Conservation (phyloP, 2,329 filamentous ascomycete species). For the Onygenales sp. region DNA sequence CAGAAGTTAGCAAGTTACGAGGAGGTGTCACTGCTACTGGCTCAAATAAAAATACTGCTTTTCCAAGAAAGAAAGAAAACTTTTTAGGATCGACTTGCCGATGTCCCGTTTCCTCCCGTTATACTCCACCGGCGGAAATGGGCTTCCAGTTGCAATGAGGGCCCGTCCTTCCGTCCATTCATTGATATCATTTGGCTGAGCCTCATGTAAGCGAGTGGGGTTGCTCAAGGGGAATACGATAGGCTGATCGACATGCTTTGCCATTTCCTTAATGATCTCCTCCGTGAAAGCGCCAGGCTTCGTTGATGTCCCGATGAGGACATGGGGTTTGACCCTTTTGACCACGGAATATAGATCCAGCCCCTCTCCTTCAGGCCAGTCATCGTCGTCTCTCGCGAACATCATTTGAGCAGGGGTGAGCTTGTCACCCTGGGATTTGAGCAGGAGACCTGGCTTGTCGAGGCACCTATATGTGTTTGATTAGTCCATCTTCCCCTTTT, state of each 20-base stretch:
- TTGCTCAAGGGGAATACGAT: conserved; percentile 76
- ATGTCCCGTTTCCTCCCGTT: conserved; percentile 47
- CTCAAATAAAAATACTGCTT: background rate
- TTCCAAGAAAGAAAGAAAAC: background rate
- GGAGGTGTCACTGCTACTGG: too few relatives aligned
- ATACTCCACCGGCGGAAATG: conserved; percentile 64
- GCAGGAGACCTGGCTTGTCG: conserved; percentile 70
- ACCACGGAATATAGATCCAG: conserved; percentile 58
- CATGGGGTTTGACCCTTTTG: conserved; percentile 63
- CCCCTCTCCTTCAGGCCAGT: conserved; percentile 50
- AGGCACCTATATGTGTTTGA: conserved; percentile 50
- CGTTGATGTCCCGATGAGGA: conserved; percentile 77
- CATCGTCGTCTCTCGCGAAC: conserved; percentile 55
- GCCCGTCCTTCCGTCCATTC: conserved; percentile 70
- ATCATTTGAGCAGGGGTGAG: conserved; percentile 57
- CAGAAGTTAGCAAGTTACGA: background rate
- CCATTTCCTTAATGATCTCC: conserved; percentile 66
- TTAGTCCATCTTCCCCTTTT: background rate
- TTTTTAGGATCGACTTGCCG: conserved; percentile 25
- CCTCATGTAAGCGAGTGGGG: conserved; percentile 75
- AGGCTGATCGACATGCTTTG: conserved; percentile 60
- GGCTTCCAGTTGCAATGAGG: conserved; percentile 73
- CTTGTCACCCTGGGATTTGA: conserved; percentile 50
- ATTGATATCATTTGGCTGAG: conserved; percentile 64
- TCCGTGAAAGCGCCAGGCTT: conserved; percentile 67